A percentile compares a stretch with the other conserved stretches of the same genome.
Conservation (phyloP, 108 stramenopile genomes). For the Cyclotella choctawhatcheeana region DNA sequence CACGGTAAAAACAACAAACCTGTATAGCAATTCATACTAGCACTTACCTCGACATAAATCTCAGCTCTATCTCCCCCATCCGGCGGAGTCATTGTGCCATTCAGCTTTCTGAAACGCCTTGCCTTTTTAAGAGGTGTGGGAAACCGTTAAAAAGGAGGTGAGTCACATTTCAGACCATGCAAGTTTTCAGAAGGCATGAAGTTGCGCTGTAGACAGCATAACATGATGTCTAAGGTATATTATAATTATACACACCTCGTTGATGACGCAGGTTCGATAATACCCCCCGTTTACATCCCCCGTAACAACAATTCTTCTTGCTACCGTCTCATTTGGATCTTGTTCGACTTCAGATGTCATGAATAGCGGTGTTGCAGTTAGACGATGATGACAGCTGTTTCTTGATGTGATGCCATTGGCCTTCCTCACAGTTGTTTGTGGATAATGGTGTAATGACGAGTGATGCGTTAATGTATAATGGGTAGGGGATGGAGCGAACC, state of each 20-base stretch:
- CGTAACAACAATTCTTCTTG: constrained; percentile 64
- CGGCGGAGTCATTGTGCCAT: constrained; percentile 84
- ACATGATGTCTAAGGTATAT: too few relatives aligned
- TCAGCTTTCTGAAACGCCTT: constrained; percentile 69
- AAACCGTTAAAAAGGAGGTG: too few relatives aligned
- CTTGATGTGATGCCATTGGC: neutral
- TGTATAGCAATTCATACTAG: neutral
- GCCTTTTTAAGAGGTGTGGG: constrained; percentile 35
- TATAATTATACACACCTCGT: constrained; percentile 54
- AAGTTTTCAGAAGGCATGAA: neutral
- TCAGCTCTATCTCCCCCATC: constrained; percentile 63
- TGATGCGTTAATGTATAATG: neutral
- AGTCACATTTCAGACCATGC: neutral
- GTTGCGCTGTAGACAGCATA: too few relatives aligned
- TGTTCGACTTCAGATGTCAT: neutral
- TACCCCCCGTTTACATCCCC: constrained; percentile 88
- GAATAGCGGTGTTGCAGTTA: neutral
- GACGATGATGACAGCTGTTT: neutral
- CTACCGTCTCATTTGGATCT: constrained; percentile 62
- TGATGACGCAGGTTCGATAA: constrained; percentile 78
- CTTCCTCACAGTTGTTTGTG: neutral
- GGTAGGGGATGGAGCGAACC: neutral
- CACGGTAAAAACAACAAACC: neutral
- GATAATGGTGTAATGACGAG: neutral
- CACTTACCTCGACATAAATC: constrained; percentile 81